A percentile compares a stretch with the other conserved stretches of the same genome.
phyloP scores from a whole-genome alignment of 768 basidiomycete species.

The Phanerochaete carnosa region DNA sequence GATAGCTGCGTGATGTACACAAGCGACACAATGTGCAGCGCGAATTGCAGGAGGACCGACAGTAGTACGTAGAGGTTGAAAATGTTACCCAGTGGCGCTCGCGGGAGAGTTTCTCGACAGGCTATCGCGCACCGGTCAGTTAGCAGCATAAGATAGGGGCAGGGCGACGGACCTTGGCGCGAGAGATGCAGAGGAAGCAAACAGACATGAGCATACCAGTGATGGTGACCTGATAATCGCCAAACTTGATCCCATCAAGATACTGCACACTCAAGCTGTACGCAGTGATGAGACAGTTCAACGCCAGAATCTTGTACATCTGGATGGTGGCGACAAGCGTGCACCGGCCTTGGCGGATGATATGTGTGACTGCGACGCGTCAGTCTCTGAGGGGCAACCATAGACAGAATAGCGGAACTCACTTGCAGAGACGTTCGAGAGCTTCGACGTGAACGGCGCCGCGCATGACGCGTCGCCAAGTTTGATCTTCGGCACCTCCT shows the following conservation, averaged over 20 bases:
- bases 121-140: constrained; percentile 42
- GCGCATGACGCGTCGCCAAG: constrained; percentile 99
- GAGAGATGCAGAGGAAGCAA: constrained; percentile 97
- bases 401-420: constrained; percentile 33
- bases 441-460: constrained; percentile 96
- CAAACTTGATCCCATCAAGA: constrained; percentile 98
- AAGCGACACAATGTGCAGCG: constrained; percentile 85
- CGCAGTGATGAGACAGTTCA: constrained; percentile 98
- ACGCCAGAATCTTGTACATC: constrained; percentile 99
- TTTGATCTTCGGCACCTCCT: constrained; percentile 96
- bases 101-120: constrained; percentile 92
- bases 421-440: constrained; percentile 97
- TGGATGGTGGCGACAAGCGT: constrained; percentile 98
- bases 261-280: constrained; percentile 98
- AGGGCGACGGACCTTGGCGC: constrained; percentile 69
- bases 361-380: constrained; percentile 77
- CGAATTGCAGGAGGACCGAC: constrained; percentile 90
- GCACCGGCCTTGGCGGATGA: constrained; percentile 97
- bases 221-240: constrained; percentile 97
- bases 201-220: constrained; percentile 98
- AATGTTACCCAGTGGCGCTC: constrained; percentile 95
- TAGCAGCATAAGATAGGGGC: background rate
- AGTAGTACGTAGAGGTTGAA: constrained; percentile 95
- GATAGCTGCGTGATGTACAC: constrained; percentile 92
- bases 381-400: background rate